Evolutionary conservation across 306 rosid genomes (phyloP).

Genomic region (Gastrolobium villosum): DNA sequence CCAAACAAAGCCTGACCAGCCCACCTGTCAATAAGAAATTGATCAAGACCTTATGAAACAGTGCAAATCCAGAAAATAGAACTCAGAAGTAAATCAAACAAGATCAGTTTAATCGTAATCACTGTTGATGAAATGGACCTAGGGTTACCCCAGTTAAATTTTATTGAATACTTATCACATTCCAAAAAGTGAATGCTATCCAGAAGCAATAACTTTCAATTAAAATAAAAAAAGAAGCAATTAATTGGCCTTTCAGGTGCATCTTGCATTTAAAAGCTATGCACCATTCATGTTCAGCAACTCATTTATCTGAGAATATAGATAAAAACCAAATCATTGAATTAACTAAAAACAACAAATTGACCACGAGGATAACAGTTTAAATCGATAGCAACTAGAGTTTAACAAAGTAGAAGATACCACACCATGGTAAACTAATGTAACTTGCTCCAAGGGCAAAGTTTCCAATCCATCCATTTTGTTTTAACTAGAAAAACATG

Average conservation of each 20-base stretch:
- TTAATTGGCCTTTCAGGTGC: neutral
- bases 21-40: slow-evolving; percentile 76
- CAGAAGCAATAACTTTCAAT: neutral
- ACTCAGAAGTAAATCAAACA: slow-evolving; percentile 12
- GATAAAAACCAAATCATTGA: neutral
- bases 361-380: slow-evolving; percentile 3
- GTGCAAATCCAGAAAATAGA: slow-evolving; percentile 1
- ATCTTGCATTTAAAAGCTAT: slow-evolving; percentile 12
- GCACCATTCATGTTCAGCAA: slow-evolving; percentile 13
- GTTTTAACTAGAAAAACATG: slow-evolving; percentile 79
- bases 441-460: slow-evolving; percentile 99
- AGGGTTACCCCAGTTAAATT: neutral
- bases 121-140: neutral
- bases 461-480: slow-evolving; percentile 99
- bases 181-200: neutral
- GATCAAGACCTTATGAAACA: slow-evolving; percentile 21
- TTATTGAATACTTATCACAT: neutral
- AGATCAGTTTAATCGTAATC: slow-evolving; percentile 3
- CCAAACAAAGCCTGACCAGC: slow-evolving; percentile 99
- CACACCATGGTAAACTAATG: slow-evolving; percentile 96
- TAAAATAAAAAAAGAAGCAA: neutral
- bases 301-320: neutral
- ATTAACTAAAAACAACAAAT: slow-evolving; percentile 32
- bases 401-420: slow-evolving; percentile 47
- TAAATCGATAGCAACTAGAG: slow-evolving; percentile 22